Conservation (phyloP, 2,329 filamentous ascomycete species). For the Davidsoniella eucalypti region DNA sequence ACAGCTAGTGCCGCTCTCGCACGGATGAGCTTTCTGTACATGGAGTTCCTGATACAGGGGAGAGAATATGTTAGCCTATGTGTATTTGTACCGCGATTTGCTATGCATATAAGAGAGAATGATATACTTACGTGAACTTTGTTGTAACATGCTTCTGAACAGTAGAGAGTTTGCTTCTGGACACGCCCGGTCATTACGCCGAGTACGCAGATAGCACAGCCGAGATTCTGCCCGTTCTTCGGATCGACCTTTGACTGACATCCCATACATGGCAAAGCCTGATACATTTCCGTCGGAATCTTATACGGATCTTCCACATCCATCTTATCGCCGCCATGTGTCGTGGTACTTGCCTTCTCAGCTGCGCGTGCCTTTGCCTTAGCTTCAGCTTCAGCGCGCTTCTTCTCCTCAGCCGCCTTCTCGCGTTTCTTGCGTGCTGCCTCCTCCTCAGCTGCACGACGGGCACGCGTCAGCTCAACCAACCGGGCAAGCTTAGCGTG, state of each 20-base stretch:
- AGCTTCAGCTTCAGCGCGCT: slow-evolving; percentile 14
- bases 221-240: slow-evolving; percentile 21
- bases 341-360: slow-evolving; percentile 13
- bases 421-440: slow-evolving; percentile 30
- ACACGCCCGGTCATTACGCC: slow-evolving; percentile 23
- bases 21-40: slow-evolving; percentile 10
- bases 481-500: slow-evolving; percentile 24
- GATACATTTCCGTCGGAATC: slow-evolving; percentile 21
- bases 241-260: slow-evolving; percentile 22
- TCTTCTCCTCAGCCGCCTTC: slow-evolving; percentile 23
- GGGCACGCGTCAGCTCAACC: slow-evolving; percentile 31
- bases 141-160: slow-evolving; percentile 26
- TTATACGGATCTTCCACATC: slow-evolving; percentile 11
- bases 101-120: too few species aligned
- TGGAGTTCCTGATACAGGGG: slow-evolving; percentile 3
- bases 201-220: slow-evolving; percentile 31
- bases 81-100: background rate
- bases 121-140: slow-evolving; percentile 24
- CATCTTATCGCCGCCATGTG: background rate
- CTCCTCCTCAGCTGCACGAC: slow-evolving; percentile 15
- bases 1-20: slow-evolving; percentile 12
- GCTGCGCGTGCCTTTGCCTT: slow-evolving; percentile 13
- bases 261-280: slow-evolving; percentile 23
- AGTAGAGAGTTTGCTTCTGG: slow-evolving; percentile 26
- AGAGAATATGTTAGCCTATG: background rate